These are phyloP conservation scores for Chrysoporthe puriensis DNA, from an alignment of 2,329 filamentous ascomycete genomes.

Conservation along the genomic window DNA sequence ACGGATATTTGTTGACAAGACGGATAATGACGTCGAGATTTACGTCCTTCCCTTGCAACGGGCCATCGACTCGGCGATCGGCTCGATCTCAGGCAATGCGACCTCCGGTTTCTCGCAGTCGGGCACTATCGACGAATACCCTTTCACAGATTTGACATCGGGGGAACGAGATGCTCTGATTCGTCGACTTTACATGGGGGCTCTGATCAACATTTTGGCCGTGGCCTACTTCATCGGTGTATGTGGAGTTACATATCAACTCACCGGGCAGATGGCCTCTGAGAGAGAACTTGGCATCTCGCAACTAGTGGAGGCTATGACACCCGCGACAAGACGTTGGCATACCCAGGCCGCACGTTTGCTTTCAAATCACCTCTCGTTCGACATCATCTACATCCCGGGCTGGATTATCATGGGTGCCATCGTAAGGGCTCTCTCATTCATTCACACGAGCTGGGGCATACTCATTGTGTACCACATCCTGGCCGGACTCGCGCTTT, in stretches of 20 bases:
- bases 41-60: slow-evolving; percentile 71
- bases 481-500: slow-evolving; percentile 74
- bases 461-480: slow-evolving; percentile 77
- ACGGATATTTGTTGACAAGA: slow-evolving; percentile 56
- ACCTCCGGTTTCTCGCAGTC: not conserved
- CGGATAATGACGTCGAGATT: slow-evolving; percentile 65
- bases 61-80: slow-evolving; percentile 69
- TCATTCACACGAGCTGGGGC: slow-evolving; percentile 61
- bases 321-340: slow-evolving; percentile 75
- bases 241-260: slow-evolving; percentile 82
- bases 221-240: slow-evolving; percentile 80
- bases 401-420: slow-evolving; percentile 80
- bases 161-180: slow-evolving; percentile 69
- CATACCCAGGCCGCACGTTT: slow-evolving; percentile 78
- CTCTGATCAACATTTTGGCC: slow-evolving; percentile 75
- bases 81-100: slow-evolving; percentile 43
- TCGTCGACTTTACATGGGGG: slow-evolving; percentile 69
- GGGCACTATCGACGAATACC: slow-evolving; percentile 60
- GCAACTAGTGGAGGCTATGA: slow-evolving; percentile 89
- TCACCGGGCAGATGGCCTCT: slow-evolving; percentile 82
- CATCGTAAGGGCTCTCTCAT: slow-evolving; percentile 67
- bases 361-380: slow-evolving; percentile 77
- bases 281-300: slow-evolving; percentile 89
- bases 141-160: slow-evolving; percentile 74
- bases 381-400: slow-evolving; percentile 78